Base-by-base conservation (phyloP, 2,329 filamentous ascomycete species). In the Allantophomopsis cytisporea region DNA sequence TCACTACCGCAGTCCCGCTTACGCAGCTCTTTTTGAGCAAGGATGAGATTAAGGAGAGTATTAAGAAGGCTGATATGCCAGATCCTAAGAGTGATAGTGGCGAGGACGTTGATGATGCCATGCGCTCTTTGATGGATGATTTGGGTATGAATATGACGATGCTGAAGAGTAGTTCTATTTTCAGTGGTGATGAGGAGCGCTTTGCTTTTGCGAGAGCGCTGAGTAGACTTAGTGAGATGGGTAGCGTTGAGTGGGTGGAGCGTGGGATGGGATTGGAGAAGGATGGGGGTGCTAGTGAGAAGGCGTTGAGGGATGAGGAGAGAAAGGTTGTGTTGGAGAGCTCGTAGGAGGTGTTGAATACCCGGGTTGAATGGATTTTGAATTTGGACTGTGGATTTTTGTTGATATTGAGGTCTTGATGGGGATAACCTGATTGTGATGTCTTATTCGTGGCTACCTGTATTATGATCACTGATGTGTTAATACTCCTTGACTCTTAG, bases 191-290 rank as follows among this genome's bases (percentile, higher is more conserved):
- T 42, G 91, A 98, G 64, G 91, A 98, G 62, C 75, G 86, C 0
- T 98, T 98, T 64, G 91, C 91, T 0, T 98, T 98, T 65, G 87
- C 87, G 17, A 68, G 91, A 39, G 91, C 91, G 1, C 59, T 96
- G 49, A 88, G 81, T 39, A 68, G 91, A 41, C 62, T 98, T 44
- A 81, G 69, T 40, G 87, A 96, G 61, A 98, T 98, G 91, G 85
- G 87, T 15, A 91, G 85, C 57, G 76, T 78, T 58, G 83, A 95
- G 57, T 98, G 91, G 91, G 83, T 96, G 3, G 89, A 96, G 62
- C 63, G 87, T 12, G 88, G 76, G 2, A 74, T 57, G 53, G 66
- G 65, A 1, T 56, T 66, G 47, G 58, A 60, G 52, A 57, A 55
- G 23, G 49, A 57, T 35, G 58, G 65, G 16, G 63, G 62, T 1